Evolutionary conservation across 768 basidiomycete species (phyloP).

Genomic region (Lactarius deliciosus): DNA sequence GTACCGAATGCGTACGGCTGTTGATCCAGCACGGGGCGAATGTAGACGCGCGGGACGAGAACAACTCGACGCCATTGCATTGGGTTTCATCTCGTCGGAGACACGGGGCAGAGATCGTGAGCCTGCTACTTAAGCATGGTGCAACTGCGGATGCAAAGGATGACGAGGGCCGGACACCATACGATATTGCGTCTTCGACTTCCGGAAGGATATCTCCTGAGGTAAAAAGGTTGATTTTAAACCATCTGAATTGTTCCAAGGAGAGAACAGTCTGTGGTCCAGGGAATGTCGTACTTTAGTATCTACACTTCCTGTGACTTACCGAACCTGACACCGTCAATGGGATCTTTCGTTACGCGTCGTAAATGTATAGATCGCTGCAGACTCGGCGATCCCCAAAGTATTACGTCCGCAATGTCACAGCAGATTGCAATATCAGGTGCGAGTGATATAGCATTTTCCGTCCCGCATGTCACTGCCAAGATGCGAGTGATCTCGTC

Average conservation of each 20-base stretch:
- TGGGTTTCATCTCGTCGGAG: neutral
- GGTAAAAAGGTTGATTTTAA: neutral
- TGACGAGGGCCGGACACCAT: neutral
- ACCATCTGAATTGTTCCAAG: neutral
- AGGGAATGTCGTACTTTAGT: neutral
- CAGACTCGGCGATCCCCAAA: too few species aligned
- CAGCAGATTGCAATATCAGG: too few species aligned
- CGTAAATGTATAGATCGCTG: neutral
- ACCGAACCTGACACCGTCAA: neutral
- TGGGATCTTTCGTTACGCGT: neutral
- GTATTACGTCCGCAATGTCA: too few species aligned
- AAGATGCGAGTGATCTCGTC: too few species aligned
- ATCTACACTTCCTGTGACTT: neutral
- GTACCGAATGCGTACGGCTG: too few species aligned
- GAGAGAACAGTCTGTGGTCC: neutral
- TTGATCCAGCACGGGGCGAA: neutral
- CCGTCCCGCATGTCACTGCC: too few species aligned
- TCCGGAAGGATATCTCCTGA: neutral
- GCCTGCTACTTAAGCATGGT: neutral
- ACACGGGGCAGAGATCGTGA: neutral
- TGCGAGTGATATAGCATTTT: neutral
- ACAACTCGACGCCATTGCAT: neutral
- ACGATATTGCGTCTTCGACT: neutral
- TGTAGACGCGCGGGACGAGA: neutral
- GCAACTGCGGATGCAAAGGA: neutral